Conservation (phyloP, 768 basidiomycete genomes). For the Russula earlei region DNA sequence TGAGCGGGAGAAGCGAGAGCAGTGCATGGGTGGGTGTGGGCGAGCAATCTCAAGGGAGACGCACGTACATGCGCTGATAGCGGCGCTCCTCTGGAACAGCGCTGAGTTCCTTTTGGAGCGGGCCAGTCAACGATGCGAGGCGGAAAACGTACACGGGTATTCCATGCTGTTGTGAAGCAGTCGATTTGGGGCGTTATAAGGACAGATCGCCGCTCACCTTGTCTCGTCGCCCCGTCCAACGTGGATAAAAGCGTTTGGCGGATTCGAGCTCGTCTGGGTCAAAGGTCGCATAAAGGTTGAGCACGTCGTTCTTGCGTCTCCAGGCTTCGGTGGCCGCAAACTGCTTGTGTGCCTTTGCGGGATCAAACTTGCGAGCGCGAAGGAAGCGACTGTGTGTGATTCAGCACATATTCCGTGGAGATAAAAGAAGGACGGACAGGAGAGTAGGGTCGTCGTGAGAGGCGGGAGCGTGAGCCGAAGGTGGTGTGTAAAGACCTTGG, state of each 20-base stretch:
- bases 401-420: neutral
- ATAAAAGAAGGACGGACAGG: constrained; percentile 36
- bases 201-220: constrained; percentile 36
- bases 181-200: neutral
- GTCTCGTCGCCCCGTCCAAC: constrained; percentile 73
- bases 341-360: constrained; percentile 54
- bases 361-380: constrained; percentile 64
- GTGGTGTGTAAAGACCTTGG: constrained; percentile 1
- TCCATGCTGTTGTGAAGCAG: constrained; percentile 40
- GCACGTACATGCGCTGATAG: constrained; percentile 58
- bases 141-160: constrained; percentile 71
- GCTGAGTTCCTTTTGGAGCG: constrained; percentile 52
- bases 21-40: neutral
- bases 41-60: neutral
- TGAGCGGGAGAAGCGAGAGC: neutral
- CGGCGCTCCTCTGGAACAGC: constrained; percentile 43
- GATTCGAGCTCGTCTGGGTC: constrained; percentile 49
- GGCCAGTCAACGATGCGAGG: constrained; percentile 45
- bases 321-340: constrained; percentile 61
- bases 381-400: constrained; percentile 55
- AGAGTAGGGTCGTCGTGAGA: constrained; percentile 61
- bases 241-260: constrained; percentile 58
- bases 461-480: constrained; percentile 26
- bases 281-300: constrained; percentile 53
- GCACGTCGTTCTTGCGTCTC: constrained; percentile 53